Conservation (phyloP, 306 rosid species). For the Hippophae tibetana region DNA sequence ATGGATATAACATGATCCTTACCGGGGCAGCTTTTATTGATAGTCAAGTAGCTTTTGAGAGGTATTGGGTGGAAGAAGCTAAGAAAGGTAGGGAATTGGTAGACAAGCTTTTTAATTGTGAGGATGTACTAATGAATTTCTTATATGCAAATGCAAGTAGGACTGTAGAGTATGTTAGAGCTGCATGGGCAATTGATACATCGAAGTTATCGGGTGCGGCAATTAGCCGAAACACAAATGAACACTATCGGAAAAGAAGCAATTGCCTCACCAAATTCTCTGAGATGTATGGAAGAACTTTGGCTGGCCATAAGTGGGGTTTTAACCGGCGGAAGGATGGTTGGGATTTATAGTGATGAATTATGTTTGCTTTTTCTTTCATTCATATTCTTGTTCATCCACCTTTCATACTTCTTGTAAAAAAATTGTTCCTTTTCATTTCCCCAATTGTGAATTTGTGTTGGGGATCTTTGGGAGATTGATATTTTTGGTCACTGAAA, state of each 20-base stretch:
- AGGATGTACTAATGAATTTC: conserved; percentile 78
- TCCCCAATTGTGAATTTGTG: conserved; percentile 3
- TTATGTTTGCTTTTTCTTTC: conserved; percentile 20
- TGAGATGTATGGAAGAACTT: conserved; percentile 57
- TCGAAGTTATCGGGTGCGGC: conserved; percentile 91
- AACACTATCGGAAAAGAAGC: conserved; percentile 60
- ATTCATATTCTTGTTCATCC: conserved; percentile 21
- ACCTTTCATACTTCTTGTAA: conserved; percentile 14
- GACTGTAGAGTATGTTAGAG: conserved; percentile 87
- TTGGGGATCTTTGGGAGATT: background rate
- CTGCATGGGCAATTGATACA: conserved; percentile 96
- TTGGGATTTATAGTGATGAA: conserved; percentile 72
- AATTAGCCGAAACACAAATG: conserved; percentile 71
- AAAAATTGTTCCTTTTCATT: background rate
- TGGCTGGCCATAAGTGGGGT: conserved; percentile 58
- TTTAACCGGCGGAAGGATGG: conserved; percentile 76
- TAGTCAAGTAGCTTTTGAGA: conserved; percentile 56
- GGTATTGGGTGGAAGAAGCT: conserved; percentile 75
- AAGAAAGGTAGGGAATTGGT: conserved; percentile 66
- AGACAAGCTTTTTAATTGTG: conserved; percentile 67
- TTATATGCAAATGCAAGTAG: conserved; percentile 75
- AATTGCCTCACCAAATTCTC: conserved; percentile 66
- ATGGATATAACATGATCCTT: conserved; percentile 93
- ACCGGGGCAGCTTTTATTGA: conserved; percentile 96
- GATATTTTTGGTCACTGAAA: background rate